Conservation (phyloP, 345 rosid species). For the Gossypium arboreum region DNA sequence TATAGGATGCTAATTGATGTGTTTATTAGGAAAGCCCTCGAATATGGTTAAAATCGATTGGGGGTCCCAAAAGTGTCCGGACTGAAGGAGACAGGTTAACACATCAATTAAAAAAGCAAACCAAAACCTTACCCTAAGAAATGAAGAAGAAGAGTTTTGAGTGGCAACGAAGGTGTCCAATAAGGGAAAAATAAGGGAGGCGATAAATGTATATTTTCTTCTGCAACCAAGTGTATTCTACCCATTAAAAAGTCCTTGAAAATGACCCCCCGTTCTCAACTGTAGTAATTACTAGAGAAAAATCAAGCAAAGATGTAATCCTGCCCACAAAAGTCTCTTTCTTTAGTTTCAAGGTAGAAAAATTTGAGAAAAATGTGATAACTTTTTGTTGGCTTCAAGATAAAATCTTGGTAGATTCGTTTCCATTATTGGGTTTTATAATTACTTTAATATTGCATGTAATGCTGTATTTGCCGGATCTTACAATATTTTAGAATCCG, state of each 20-base stretch:
- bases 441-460: slow-evolving; percentile 8
- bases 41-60: slow-evolving; percentile 16
- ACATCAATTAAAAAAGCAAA: slow-evolving; percentile 7
- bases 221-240: slow-evolving; percentile 18
- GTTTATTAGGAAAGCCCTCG: background rate
- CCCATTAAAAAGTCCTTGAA: slow-evolving; percentile 36
- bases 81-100: slow-evolving; percentile 38
- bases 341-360: slow-evolving; percentile 35
- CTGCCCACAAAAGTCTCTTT: slow-evolving; percentile 48
- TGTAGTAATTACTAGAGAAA: slow-evolving; percentile 19
- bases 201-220: background rate
- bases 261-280: slow-evolving; percentile 28
- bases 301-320: slow-evolving; percentile 17
- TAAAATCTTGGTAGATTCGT: slow-evolving; percentile 14
- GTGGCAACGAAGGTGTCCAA: slow-evolving; percentile 13
- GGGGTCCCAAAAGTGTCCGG: slow-evolving; percentile 32
- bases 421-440: slow-evolving; percentile 12
- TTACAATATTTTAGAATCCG: slow-evolving; percentile 31
- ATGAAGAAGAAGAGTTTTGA: background rate
- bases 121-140: background rate
- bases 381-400: background rate
- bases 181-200: background rate
- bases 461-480: slow-evolving; percentile 30
- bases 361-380: slow-evolving; percentile 5
- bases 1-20: background rate